phyloP scores from a whole-genome alignment of 2,329 filamentous ascomycete species.

The Tothia fuscella region DNA sequence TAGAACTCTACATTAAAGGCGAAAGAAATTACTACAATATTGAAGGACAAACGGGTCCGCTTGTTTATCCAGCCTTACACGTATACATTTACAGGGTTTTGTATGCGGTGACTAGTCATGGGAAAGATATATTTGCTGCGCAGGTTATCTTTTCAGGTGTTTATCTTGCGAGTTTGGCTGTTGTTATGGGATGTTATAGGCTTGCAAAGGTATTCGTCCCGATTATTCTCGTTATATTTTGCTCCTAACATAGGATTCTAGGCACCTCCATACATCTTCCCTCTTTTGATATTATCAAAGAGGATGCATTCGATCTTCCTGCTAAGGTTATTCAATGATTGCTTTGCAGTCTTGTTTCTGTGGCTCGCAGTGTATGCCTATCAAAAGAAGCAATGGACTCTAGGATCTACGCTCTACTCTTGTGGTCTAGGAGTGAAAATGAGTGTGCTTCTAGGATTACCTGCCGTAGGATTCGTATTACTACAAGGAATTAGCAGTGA shows the following conservation, averaged over 20 bases:
- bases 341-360: conserved; percentile 72
- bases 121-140: conserved; percentile 64
- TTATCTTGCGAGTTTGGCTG: conserved; percentile 61
- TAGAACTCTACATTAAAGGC: conserved; percentile 65
- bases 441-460: conserved; percentile 72
- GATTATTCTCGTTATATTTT: neutral
- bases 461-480: conserved; percentile 65
- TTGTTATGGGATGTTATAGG: conserved; percentile 77
- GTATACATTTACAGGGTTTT: conserved; percentile 80
- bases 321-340: conserved; percentile 90
- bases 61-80: conserved; percentile 91
- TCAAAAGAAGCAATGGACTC: conserved; percentile 61
- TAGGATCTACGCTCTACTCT: conserved; percentile 62
- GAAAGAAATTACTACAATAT: conserved; percentile 84
- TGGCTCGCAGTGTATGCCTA: conserved; percentile 71
- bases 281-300: conserved; percentile 79
- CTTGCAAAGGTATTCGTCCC: conserved; percentile 51
- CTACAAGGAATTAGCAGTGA: conserved; percentile 60
- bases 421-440: conserved; percentile 88
- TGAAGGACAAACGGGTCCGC: conserved; percentile 75
- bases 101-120: conserved; percentile 65
- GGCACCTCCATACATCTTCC: conserved; percentile 78
- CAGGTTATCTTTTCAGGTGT: conserved; percentile 72
- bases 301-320: conserved; percentile 88
- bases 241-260: conserved; percentile 21